Base-by-base conservation (phyloP, 805 yeast species). In the Metschnikowia aberdeeniae region DNA sequence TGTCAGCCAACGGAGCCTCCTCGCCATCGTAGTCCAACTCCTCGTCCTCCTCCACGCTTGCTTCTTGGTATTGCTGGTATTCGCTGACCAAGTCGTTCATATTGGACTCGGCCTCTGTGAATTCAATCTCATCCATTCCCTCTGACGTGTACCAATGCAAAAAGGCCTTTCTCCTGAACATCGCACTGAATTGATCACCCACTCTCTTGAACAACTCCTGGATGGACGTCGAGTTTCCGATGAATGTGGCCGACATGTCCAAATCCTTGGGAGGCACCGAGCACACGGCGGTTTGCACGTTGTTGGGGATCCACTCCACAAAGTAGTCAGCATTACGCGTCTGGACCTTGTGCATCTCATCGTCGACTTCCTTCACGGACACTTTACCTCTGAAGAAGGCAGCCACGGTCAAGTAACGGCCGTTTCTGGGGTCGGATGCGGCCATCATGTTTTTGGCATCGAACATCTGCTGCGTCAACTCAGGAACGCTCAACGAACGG, bases 121-220 rank as follows among this genome's bases (percentile, higher is more conserved):
- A 89, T 72, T 89, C 97, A 76, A 83, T 77, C 72, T 85, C 95
- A 62, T 89, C 97, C 97, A 89, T 89, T 73, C 97, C 97, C 70
- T 89, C 97, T 57, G 84, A 78, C 8, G 93, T 86, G 72, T 88
- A 89, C 97, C 97, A 89, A 70, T 89, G 96, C 72, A 89, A 82
- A 81, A 89, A 89, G 53, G 97, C 97, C 68, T 84, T 86, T 74
- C 93, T 87, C 66, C 87, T 80, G 71, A 86, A 89, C 97, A 89
- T 89, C 50, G 89, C 90, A 57, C 84, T 76, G 71, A 89, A 89
- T 71, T 89, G 96, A 59, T 79, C 88, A 53, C 92, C 92, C 46
- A 87, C 85, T 71, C 97, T 84, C 70, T 82, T 81, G 72, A 89
- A 89, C 60, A 89, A 74, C 67, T 89, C 95, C 72, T 87, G 95